Conservation (phyloP, 2,329 filamentous ascomycete genomes). For the Aspergillus transmontanensis region DNA sequence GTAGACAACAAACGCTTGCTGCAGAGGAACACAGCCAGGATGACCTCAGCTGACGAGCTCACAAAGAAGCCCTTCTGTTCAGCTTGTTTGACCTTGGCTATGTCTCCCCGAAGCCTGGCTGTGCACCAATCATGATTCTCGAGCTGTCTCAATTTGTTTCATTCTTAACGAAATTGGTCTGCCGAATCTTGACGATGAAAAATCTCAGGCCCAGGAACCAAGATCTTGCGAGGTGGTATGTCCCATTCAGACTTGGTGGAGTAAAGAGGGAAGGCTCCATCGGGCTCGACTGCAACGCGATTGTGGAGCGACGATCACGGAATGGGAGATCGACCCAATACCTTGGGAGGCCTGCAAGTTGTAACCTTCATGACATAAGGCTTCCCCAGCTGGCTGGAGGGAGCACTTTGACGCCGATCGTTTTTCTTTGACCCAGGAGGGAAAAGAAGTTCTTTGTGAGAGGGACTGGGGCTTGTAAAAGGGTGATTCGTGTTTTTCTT, state of each 20-base stretch:
- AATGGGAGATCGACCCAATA: conserved; percentile 15
- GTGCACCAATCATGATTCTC: neutral
- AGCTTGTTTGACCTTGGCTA: neutral
- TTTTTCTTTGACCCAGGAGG: conserved; percentile 1
- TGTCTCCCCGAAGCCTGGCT: neutral
- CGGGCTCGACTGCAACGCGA: conserved; percentile 20
- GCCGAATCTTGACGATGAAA: neutral
- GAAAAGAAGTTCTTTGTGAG: conserved; percentile 12
- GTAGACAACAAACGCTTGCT: conserved; percentile 6
- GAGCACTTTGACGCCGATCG: neutral
- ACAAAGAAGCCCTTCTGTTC: neutral
- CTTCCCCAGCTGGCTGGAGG: neutral
- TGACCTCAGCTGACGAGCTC: conserved; percentile 2
- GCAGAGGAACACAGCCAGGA: neutral
- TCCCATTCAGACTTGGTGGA: conserved; percentile 10
- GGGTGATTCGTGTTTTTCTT: neutral
- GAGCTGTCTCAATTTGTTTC: neutral
- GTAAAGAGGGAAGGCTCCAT: neutral
- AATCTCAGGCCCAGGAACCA: neutral
- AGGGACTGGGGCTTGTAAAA: conserved; percentile 1
- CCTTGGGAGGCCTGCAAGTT: conserved; percentile 8
- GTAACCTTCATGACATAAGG: conserved; percentile 10
- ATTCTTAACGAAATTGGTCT: neutral
- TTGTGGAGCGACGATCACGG: conserved; percentile 18
- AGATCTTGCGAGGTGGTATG: conserved; percentile 20